Conservation (phyloP, 1,139 yeast species). For the Spathaspora sp. region DNA sequence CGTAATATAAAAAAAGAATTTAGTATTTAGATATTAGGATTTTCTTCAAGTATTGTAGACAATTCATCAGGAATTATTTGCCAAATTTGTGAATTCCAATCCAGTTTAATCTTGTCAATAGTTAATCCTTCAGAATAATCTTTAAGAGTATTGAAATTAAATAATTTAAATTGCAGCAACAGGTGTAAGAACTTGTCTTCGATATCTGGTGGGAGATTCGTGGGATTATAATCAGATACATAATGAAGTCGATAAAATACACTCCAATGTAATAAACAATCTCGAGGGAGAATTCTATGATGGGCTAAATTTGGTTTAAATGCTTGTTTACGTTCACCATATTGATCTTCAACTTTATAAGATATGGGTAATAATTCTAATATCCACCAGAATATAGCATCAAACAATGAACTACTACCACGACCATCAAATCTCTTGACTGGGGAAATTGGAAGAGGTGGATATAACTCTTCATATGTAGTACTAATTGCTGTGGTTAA, state of each 20-base stretch:
- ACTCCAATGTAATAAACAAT: slow-evolving; percentile 61
- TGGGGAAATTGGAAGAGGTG: slow-evolving; percentile 13
- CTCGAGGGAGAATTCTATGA: slow-evolving; percentile 44
- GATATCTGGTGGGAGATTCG: slow-evolving; percentile 39
- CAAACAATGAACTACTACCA: slow-evolving; percentile 21
- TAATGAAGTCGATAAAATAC: slow-evolving; percentile 53
- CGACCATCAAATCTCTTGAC: slow-evolving; percentile 31
- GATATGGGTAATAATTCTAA: slow-evolving; percentile 61
- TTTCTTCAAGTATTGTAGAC: slow-evolving; percentile 11
- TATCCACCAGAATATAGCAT: slow-evolving; percentile 53
- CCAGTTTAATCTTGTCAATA: slow-evolving; percentile 21
- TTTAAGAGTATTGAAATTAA: slow-evolving; percentile 12
- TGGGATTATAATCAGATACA: slow-evolving; percentile 44
- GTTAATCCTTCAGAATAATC: slow-evolving; percentile 15
- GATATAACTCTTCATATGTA: background rate
- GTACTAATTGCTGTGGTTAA: background rate
- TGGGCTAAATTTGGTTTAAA: slow-evolving; percentile 57
- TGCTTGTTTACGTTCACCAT: slow-evolving; percentile 48
- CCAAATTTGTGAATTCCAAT: slow-evolving; percentile 32
- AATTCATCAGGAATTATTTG: slow-evolving; percentile 43
- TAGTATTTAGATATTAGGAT: slow-evolving; percentile 12
- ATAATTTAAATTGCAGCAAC: slow-evolving; percentile 16
- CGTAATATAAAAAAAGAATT: slow-evolving; percentile 10
- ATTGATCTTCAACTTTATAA: slow-evolving; percentile 42
- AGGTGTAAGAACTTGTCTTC: slow-evolving; percentile 22